These are phyloP conservation scores for Fusarium beomiforme DNA, from an alignment of 2,329 filamentous ascomycete species.

Conservation along the genomic window DNA sequence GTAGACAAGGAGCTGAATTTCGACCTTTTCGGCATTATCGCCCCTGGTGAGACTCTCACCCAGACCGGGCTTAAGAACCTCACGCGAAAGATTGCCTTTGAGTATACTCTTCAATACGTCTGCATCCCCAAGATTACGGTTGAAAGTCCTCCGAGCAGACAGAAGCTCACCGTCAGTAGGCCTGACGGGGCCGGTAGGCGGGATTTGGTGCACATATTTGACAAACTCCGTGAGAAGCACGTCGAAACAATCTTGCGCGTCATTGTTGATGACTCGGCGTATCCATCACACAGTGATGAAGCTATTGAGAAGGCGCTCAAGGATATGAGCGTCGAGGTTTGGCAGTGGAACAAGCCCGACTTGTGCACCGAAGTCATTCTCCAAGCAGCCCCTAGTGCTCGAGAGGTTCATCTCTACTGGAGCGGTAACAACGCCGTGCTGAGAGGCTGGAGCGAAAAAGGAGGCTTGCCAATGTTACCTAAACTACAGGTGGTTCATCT, in stretches of 20 bases:
- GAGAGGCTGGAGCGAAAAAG: slow-evolving; percentile 9
- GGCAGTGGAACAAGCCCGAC: slow-evolving; percentile 18
- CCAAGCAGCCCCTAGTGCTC: neutral
- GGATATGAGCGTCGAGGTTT: neutral
- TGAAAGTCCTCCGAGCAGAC: neutral
- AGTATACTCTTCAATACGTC: slow-evolving; percentile 13
- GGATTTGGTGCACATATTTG: neutral
- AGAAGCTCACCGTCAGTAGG: too few species aligned
- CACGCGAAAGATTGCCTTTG: neutral
- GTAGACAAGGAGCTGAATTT: slow-evolving; percentile 18
- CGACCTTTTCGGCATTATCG: neutral
- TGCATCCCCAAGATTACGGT: neutral
- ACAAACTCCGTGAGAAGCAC: neutral
- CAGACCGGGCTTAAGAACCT: neutral
- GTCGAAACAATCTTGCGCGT: neutral
- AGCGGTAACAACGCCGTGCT: slow-evolving; percentile 10
- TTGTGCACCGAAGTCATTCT: slow-evolving; percentile 9
- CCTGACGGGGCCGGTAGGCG: neutral
- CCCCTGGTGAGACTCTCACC: neutral
- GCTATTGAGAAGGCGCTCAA: slow-evolving; percentile 9
- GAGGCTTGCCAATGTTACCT: neutral
- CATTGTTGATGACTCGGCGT: neutral
- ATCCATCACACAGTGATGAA: slow-evolving; percentile 6
- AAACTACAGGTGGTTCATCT: neutral
- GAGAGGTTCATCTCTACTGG: slow-evolving; percentile 10